A percentile compares a stretch with the other conserved stretches of the same genome.
Conservation (phyloP, 2,329 filamentous ascomycete genomes). For the Epichloe gansuensis region DNA sequence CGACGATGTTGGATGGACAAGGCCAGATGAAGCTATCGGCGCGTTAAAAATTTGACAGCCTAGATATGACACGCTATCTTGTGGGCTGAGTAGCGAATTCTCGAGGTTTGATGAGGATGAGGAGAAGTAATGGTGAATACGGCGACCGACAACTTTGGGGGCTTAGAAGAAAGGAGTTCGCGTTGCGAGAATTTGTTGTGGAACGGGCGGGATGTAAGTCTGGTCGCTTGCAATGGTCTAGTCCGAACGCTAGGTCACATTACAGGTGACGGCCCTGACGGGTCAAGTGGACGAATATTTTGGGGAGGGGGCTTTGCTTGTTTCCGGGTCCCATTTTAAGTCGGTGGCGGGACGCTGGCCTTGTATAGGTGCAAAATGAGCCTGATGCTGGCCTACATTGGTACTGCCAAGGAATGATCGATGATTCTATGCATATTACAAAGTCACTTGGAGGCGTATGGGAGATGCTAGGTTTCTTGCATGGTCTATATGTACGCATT, state of each 20-base stretch:
- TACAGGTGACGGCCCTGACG: not conserved
- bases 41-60: not conserved
- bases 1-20: not conserved
- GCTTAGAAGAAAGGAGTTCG: not conserved
- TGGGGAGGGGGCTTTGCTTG: not conserved
- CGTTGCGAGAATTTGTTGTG: slow-evolving; percentile 8
- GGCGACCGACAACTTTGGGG: not conserved
- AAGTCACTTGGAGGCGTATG: too few species aligned
- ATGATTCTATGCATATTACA: too few species aligned
- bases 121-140: not conserved
- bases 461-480: too few species aligned
- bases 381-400: not conserved
- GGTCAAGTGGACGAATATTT: not conserved
- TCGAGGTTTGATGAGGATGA: not conserved
- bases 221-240: not conserved
- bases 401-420: too few species aligned
- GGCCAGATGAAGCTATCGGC: not conserved
- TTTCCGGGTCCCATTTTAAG: not conserved
- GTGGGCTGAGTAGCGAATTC: not conserved
- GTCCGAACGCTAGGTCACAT: not conserved
- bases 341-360: not conserved
- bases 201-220: slow-evolving; percentile 3
- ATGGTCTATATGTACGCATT: too few species aligned
- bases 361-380: not conserved
- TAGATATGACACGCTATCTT: not conserved